phyloP scores from a whole-genome alignment of 257 asterid species.

The Sherardia arvensis region DNA sequence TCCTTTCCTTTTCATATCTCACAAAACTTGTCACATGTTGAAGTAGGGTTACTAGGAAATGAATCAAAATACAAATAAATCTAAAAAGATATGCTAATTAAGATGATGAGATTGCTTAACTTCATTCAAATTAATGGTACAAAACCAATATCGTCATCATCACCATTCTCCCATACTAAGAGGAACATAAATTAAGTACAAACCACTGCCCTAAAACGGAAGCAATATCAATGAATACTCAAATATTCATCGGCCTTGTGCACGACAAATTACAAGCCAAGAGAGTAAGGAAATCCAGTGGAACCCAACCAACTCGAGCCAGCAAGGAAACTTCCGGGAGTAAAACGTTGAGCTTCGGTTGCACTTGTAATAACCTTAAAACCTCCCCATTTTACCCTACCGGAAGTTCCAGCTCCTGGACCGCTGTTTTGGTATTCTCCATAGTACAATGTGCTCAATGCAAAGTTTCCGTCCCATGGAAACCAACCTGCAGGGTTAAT shows the following conservation, averaged over 20 bases:
- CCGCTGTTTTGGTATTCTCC: slow-evolving; percentile 29
- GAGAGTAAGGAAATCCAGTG: slow-evolving; percentile 25
- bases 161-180: not conserved
- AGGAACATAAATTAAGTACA: not conserved
- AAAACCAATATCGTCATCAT: not conserved
- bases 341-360: slow-evolving; percentile 20
- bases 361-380: slow-evolving; percentile 19
- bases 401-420: slow-evolving; percentile 20
- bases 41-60: too few relatives aligned
- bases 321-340: slow-evolving; percentile 19
- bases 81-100: too few relatives aligned
- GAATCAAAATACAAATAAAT: too few relatives aligned
- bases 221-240: not conserved
- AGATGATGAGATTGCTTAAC: too few relatives aligned
- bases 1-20: too few relatives aligned
- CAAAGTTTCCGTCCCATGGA: slow-evolving; percentile 29
- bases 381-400: slow-evolving; percentile 28
- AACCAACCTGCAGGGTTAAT: slow-evolving; percentile 26
- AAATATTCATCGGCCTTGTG: not conserved
- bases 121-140: too few relatives aligned
- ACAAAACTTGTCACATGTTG: too few relatives aligned
- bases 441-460: slow-evolving; percentile 20
- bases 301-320: slow-evolving; percentile 25
- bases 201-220: not conserved
- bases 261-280: slow-evolving; percentile 6